Evolutionary conservation across 768 basidiomycete genomes (phyloP).

Genomic region (Pholiota microspora): DNA sequence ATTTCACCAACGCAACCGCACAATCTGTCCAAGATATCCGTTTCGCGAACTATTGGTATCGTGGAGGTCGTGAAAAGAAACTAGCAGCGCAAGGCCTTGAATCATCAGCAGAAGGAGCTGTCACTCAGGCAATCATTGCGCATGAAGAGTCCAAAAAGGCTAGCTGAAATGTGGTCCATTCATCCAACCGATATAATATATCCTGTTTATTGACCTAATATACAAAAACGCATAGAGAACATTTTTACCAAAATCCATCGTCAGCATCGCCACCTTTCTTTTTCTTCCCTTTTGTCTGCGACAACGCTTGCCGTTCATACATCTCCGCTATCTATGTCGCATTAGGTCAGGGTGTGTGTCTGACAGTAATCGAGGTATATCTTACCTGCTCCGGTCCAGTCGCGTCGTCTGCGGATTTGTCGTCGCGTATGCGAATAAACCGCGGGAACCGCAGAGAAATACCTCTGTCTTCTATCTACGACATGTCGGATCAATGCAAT

Average conservation of each 20-base stretch:
- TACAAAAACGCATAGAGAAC: conserved; percentile 23
- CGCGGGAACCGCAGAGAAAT: conserved; percentile 96
- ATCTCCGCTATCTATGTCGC: conserved; percentile 79
- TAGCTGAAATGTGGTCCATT: conserved; percentile 16
- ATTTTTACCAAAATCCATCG: conserved; percentile 75
- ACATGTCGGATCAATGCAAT: conserved; percentile 3
- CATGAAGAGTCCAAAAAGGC: conserved; percentile 40
- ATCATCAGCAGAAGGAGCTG: conserved; percentile 34
- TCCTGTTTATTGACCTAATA: conserved; percentile 21
- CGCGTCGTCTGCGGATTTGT: conserved; percentile 90
- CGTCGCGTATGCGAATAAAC: conserved; percentile 89
- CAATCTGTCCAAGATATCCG: conserved; percentile 82
- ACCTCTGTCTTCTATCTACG: conserved; percentile 81
- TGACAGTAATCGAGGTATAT: not conserved
- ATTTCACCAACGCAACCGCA: conserved; percentile 86
- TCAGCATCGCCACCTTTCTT: conserved; percentile 70
- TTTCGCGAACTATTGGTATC: conserved; percentile 89
- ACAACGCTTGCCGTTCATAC: conserved; percentile 86
- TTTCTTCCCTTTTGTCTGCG: conserved; percentile 68
- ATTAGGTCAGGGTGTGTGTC: not conserved
- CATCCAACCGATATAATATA: not conserved
- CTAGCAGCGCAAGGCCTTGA: conserved; percentile 30
- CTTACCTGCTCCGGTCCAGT: conserved; percentile 90
- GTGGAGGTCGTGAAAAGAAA: conserved; percentile 82
- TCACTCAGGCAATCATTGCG: conserved; percentile 50